These are phyloP conservation scores for Cercospora sesami DNA, from an alignment of 2,329 filamentous ascomycete genomes.

Conservation along the genomic window DNA sequence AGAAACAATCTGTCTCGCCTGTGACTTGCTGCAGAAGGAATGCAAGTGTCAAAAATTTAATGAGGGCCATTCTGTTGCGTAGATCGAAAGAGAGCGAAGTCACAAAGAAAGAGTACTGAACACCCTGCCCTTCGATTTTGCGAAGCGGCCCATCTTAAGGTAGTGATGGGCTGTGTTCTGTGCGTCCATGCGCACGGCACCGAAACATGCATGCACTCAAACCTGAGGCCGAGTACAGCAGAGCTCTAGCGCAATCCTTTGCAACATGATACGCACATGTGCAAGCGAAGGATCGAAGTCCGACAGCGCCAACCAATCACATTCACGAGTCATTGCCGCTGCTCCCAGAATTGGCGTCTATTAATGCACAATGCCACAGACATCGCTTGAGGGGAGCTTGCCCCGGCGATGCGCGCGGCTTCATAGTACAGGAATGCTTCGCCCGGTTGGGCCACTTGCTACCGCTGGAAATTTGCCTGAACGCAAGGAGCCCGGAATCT, in stretches of 20 bases:
- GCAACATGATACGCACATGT: too few relatives aligned
- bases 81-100: background rate
- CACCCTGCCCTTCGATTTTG: background rate
- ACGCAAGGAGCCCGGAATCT: too few relatives aligned
- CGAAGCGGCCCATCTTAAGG: background rate
- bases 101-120: background rate
- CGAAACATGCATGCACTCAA: background rate
- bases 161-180: background rate
- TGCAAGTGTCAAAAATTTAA: background rate
- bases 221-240: too few relatives aligned
- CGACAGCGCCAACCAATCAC: background rate
- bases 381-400: background rate
- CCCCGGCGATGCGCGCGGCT: background rate
- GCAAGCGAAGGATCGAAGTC: background rate
- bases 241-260: too few relatives aligned
- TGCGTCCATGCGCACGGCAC: background rate
- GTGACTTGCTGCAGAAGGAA: background rate
- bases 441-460: too few relatives aligned
- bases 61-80: background rate
- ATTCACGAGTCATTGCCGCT: background rate
- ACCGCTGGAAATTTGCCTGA: background rate
- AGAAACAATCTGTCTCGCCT: conserved; percentile 16
- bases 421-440: too few relatives aligned
- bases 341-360: background rate
- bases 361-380: background rate